A percentile compares a stretch with the other conserved stretches of the same genome.
Evolutionary conservation across 1,284 basidiomycete species (phyloP).

Genomic region (Moesziomyces aphidis): DNA sequence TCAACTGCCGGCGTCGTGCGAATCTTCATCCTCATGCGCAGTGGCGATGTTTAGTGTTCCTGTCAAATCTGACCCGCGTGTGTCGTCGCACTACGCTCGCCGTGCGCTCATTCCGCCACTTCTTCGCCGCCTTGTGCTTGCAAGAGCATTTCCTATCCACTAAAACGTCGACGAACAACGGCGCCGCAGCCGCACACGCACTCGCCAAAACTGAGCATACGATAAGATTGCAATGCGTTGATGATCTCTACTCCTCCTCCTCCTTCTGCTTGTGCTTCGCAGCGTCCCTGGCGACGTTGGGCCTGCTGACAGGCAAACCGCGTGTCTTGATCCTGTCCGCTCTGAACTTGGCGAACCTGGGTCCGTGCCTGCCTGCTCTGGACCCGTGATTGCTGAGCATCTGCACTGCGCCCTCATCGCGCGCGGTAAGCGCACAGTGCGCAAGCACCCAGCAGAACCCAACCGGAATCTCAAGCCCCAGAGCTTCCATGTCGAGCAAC

Average conservation of each 20-base stretch:
- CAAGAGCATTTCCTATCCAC: too few species aligned
- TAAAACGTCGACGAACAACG: too few species aligned
- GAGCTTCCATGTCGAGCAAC: slow-evolving; percentile 34
- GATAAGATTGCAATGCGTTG: neutral
- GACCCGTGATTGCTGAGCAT: slow-evolving; percentile 4
- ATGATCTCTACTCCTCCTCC: neutral
- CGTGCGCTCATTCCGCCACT: too few species aligned
- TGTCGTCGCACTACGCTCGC: too few species aligned
- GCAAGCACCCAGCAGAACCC: slow-evolving; percentile 33
- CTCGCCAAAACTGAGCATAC: too few species aligned
- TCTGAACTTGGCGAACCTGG: slow-evolving; percentile 18
- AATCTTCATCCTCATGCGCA: too few species aligned
- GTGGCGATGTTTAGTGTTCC: too few species aligned
- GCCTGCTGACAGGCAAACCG: slow-evolving; percentile 23
- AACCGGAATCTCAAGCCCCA: slow-evolving; percentile 24
- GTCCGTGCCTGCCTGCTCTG: neutral
- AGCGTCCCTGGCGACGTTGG: neutral
- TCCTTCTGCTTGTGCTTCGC: neutral
- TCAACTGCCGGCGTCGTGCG: too few species aligned
- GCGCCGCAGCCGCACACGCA: neutral
- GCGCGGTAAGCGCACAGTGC: slow-evolving; percentile 5
- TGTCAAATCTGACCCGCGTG: too few species aligned
- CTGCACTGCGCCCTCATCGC: neutral
- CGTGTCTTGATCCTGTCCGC: slow-evolving; percentile 29
- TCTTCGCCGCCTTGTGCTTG: too few species aligned